Percentiles rank a stretch among this genome's conserved stretches.
Evolutionary conservation across 2,329 filamentous ascomycete species (phyloP).

Genomic region (Fusarium agapanthi): DNA sequence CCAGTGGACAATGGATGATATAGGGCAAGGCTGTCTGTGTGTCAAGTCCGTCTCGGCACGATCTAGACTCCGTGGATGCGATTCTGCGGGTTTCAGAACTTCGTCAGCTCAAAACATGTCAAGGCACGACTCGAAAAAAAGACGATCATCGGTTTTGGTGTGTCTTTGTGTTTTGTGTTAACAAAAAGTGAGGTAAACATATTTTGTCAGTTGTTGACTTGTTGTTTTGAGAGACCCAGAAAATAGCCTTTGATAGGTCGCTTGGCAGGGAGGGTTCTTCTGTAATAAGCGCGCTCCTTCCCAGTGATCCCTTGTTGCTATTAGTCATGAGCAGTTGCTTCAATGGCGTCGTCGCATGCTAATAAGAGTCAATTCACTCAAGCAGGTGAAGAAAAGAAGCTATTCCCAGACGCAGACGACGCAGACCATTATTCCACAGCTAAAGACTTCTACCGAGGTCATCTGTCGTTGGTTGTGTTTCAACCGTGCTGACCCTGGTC

Average conservation of each 20-base stretch:
- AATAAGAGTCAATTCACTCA: not conserved
- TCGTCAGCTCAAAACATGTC: slow-evolving; percentile 19
- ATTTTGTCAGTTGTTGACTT: not conserved
- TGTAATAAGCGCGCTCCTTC: not conserved
- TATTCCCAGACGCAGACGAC: slow-evolving; percentile 3
- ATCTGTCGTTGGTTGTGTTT: slow-evolving; percentile 18
- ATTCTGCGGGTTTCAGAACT: slow-evolving; percentile 22
- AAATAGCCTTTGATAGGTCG: not conserved
- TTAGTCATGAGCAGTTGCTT: not conserved
- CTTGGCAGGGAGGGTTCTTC: not conserved
- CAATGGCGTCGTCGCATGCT: not conserved
- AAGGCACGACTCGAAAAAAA: not conserved
- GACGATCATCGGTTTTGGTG: not conserved
- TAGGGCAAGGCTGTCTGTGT: slow-evolving; percentile 8
- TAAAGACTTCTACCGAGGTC: not conserved
- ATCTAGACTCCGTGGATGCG: slow-evolving; percentile 26
- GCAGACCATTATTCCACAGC: not conserved
- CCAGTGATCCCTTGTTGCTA: not conserved
- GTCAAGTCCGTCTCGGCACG: slow-evolving; percentile 26
- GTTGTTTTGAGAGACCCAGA: not conserved
- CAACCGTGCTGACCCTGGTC: slow-evolving; percentile 13
- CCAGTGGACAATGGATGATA: slow-evolving; percentile 2
- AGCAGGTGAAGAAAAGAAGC: slow-evolving; percentile 4
- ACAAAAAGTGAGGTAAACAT: not conserved
- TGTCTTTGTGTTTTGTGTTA: slow-evolving; percentile 1